Base-by-base conservation (phyloP, 129 eudicot species). In the Artemisia argyi region DNA sequence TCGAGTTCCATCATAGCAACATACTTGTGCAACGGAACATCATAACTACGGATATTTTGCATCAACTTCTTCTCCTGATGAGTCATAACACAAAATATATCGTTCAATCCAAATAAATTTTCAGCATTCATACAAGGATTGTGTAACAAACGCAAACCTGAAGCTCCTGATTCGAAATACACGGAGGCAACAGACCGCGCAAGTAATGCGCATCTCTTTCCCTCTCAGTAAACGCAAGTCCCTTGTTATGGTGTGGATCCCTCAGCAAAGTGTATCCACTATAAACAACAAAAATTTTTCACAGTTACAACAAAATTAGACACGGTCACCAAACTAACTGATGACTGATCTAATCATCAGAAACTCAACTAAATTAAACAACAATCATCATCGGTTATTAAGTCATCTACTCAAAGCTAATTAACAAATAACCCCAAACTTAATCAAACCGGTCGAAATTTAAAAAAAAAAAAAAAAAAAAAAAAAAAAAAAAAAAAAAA, bases 131-230 rank as follows among this genome's bases (percentile, higher is more conserved):
- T 47, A 12, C 30, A 35, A 16, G 52, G 53, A 77, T 32, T 69
- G 39, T 7, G 26, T 11, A 8, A 60, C 16, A 58, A 32, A 57
- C 16, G 57, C 47, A 52, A 68, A 92, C 96, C 95, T 93, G 96
- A 85, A 87, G 95, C 66, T 85, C 87, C 75, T 89, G 98, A 65
- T 83, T 48, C 5, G 72, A 12, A 63, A 89, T 71, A 13, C 66
- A 85, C 0, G 98, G 96, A 62, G 98, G 98, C 42, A 93, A 80
- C 56, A 93, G 85, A 58, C 98, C 96, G 0, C 88, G 86, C 81
- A 93, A 80, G 82, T 93, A 93, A 84, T 93, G 95, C 46, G 90
- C 69, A 76, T 93, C 98, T 74, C 98, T 83, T 78, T 93, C 98
- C 66, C 76, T 85, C 82, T 87, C 96, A 0, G 92, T 87, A 65